Evolutionary conservation across 768 basidiomycete genomes (phyloP).

Genomic region (Tubosaeta sp.): DNA sequence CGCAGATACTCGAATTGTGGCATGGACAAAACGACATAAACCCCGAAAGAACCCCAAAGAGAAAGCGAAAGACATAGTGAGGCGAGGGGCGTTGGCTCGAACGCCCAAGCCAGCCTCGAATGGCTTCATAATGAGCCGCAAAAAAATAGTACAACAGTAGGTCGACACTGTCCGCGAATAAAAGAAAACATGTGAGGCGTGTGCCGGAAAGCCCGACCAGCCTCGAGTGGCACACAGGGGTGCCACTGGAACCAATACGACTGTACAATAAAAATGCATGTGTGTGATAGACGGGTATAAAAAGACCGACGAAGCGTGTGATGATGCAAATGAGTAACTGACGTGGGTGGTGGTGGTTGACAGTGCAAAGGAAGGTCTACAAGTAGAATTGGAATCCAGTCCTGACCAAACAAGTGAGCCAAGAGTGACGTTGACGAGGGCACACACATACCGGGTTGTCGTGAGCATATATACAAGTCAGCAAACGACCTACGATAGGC

Average conservation of each 20-base stretch:
- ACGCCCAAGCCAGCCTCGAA: background rate
- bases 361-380: slow-evolving; percentile 18
- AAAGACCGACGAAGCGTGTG: slow-evolving; percentile 8
- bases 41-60: background rate
- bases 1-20: background rate
- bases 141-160: background rate
- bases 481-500: slow-evolving; percentile 7
- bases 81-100: background rate
- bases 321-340: slow-evolving; percentile 13
- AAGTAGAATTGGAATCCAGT: slow-evolving; percentile 17
- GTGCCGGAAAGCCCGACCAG: background rate
- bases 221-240: slow-evolving; percentile 6
- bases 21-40: background rate
- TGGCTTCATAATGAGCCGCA: background rate
- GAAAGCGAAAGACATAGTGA: background rate
- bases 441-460: slow-evolving; percentile 15
- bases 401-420: slow-evolving; percentile 12
- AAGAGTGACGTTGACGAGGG: background rate
- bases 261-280: slow-evolving; percentile 8
- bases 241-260: slow-evolving; percentile 6
- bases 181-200: background rate
- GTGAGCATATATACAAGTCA: slow-evolving; percentile 10
- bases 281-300: slow-evolving; percentile 13
- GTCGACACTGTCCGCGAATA: background rate
- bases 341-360: slow-evolving; percentile 8